Evolutionary conservation across 805 yeast species (phyloP).

Genomic region (Cyberlindnera galapagoensis): DNA sequence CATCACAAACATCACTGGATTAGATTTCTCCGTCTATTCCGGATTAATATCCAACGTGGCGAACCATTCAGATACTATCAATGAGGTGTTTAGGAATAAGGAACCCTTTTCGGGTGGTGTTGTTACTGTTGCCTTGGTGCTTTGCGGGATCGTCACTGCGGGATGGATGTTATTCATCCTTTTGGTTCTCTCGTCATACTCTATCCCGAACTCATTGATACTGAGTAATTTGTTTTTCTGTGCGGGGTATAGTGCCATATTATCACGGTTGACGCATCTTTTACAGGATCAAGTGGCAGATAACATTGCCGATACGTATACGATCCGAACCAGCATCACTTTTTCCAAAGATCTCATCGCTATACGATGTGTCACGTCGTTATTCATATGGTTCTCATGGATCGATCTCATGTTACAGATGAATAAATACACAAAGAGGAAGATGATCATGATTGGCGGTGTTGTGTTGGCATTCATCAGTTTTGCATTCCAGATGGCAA

Average conservation of each 20-base stretch:
- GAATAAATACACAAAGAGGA: slow-evolving; percentile 26
- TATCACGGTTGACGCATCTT: slow-evolving; percentile 38
- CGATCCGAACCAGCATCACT: slow-evolving; percentile 33
- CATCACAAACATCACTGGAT: slow-evolving; percentile 39
- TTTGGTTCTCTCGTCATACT: slow-evolving; percentile 45
- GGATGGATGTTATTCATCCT: slow-evolving; percentile 67
- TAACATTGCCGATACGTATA: slow-evolving; percentile 47
- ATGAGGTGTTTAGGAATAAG: slow-evolving; percentile 12
- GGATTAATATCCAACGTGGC: slow-evolving; percentile 11
- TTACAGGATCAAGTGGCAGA: slow-evolving; percentile 43
- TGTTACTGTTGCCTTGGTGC: slow-evolving; percentile 41
- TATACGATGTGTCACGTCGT: slow-evolving; percentile 34
- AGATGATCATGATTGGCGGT: slow-evolving; percentile 27
- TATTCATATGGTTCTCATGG: slow-evolving; percentile 49
- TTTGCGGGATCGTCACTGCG: slow-evolving; percentile 49
- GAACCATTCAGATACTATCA: neutral
- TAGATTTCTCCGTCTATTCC: slow-evolving; percentile 1
- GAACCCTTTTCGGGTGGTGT: slow-evolving; percentile 34
- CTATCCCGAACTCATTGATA: slow-evolving; percentile 52
- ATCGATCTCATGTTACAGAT: slow-evolving; percentile 42
- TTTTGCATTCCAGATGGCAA: slow-evolving; percentile 21
- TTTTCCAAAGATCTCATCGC: slow-evolving; percentile 31
- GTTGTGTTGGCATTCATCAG: slow-evolving; percentile 25
- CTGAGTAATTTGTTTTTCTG: slow-evolving; percentile 54
- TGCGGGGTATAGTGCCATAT: slow-evolving; percentile 43